A percentile compares a stretch with the other conserved stretches of the same genome.
These are phyloP conservation scores for Fonsecaea pedrosoi DNA, from an alignment of 2,329 filamentous ascomycete species.

Conservation along the genomic window DNA sequence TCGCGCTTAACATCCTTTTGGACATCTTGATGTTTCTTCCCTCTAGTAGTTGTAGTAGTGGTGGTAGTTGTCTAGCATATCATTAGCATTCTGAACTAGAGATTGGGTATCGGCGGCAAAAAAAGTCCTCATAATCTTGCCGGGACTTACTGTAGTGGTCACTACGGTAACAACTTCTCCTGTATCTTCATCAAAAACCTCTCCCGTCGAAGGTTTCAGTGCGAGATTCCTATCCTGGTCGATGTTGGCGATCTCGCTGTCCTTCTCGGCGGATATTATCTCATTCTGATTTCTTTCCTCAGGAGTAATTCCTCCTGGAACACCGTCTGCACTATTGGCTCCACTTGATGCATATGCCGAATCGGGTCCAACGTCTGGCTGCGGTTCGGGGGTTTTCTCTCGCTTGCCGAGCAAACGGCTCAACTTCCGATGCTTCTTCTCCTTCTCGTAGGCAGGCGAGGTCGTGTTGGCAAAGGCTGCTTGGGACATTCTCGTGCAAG, in stretches of 20 bases:
- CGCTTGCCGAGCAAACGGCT: conserved; percentile 64
- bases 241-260: conserved; percentile 39
- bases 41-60: conserved; percentile 37
- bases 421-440: conserved; percentile 63
- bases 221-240: conserved; percentile 38
- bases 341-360: conserved; percentile 39
- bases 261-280: conserved; percentile 38
- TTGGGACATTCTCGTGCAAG: conserved; percentile 25
- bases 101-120: not conserved
- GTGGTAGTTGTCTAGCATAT: conserved; percentile 35
- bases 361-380: conserved; percentile 27
- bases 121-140: not conserved
- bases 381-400: conserved; percentile 22
- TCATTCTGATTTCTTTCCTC: conserved; percentile 24
- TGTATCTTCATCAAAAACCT: conserved; percentile 40
- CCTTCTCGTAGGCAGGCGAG: conserved; percentile 55
- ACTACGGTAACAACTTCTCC: conserved; percentile 40
- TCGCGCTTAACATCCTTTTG: conserved; percentile 32
- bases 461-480: conserved; percentile 22
- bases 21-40: conserved; percentile 36
- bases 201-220: conserved; percentile 36
- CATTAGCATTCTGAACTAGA: not conserved
- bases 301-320: conserved; percentile 19
- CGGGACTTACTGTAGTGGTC: conserved; percentile 32
- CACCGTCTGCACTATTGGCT: conserved; percentile 28